Evolutionary conservation across 768 basidiomycete genomes (phyloP), one percentile per base, ranked within the genome.

Genomic region (Rhodotorula taiwanensis): DNA sequence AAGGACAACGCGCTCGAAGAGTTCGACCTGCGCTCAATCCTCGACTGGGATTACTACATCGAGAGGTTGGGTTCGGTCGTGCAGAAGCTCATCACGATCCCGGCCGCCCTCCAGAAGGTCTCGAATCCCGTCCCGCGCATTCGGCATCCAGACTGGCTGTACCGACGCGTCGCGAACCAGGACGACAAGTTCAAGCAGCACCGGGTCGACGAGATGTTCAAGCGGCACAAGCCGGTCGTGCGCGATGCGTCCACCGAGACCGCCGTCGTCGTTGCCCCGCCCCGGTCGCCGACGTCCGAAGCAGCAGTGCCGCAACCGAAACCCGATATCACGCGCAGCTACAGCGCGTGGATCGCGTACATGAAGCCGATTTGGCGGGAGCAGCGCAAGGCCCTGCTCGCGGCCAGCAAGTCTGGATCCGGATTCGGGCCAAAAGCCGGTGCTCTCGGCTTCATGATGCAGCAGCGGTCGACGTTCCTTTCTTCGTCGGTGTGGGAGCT

Each of bases 21-120:
- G 69, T 97, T 99, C 70, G 93, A 98, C 56, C 79, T 99, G 47
- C 86, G 95, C 23, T 85, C 87, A 23, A 95, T 99, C 70, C 81
- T 99, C 64, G 95, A 99, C 74, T 99, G 95, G 95, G 83, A 85
- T 36, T 99, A 99, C 76, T 99, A 98, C 78, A 93, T 97, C 71
- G 95, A 98, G 72, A 86, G 95, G 23, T 77, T 99, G 28, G 95
- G 95, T 9, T 95, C 92, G 4, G 95, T 98, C 70, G 92, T 99
- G 61, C 95, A 99, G 77, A 99, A 99, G 72, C 79, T 99, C 58
- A 98, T 99, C 77, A 99, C 95, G 3, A 99, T 99, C 71, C 95
- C 95, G 13, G 95, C 95, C 11, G 95, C 95, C 1, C 87, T 98
- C 83, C 95, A 99, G 75, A 94, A 94, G 71, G 88, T 99, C 52